Evolutionary conservation across 805 yeast genomes (phyloP), one percentile per base, ranked within the genome.

Genomic region (Peterozyma toletana): DNA sequence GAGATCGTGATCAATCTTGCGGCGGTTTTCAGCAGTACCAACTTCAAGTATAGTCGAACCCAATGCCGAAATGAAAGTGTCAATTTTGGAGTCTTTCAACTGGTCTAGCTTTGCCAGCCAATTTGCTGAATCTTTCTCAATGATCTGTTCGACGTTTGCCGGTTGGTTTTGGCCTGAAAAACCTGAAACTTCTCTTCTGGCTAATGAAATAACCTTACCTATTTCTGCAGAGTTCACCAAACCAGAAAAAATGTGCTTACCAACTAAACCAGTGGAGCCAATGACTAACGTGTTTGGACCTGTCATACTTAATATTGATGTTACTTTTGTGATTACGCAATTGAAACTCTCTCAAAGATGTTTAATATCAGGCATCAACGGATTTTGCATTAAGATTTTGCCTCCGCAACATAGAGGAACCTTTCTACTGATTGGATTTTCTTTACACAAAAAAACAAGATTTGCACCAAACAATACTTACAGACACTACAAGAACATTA

Each of bases 201-300:
- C 59, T 3, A 85, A 49, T 3, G 87, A 70, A 33, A 62, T 62
- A 5, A 83, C 57, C 16, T 67, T 61, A 2, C 59, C 43, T 35
- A 73, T 66, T 2, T 60, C 53, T 1, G 63, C 46, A 3, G 74
- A 59, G 9, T 55, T 48, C 34, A 61, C 59, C 5, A 77, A 75
- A 21, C 60, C 60, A 43, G 67, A 71, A 43, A 86, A 56, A 47
- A 86, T 71, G 18, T 66, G 70, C 18, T 68, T 52, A 9, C 96
- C 96, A 44, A 83, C 81, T 16, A 86, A 63, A 2, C 96, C 96
- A 1, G 96, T 87, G 29, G 89, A 73, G 2, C 96, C 96, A 37
- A 86, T 59, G 13, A 72, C 54, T 37, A 74, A 62, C 33, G 33
- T 14, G 31, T 21, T 21, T 21, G 27, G 7, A 21, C 7, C 27